phyloP scores from a whole-genome alignment of 352 stramenopile genomes.

The Pythium phragmiticola region DNA sequence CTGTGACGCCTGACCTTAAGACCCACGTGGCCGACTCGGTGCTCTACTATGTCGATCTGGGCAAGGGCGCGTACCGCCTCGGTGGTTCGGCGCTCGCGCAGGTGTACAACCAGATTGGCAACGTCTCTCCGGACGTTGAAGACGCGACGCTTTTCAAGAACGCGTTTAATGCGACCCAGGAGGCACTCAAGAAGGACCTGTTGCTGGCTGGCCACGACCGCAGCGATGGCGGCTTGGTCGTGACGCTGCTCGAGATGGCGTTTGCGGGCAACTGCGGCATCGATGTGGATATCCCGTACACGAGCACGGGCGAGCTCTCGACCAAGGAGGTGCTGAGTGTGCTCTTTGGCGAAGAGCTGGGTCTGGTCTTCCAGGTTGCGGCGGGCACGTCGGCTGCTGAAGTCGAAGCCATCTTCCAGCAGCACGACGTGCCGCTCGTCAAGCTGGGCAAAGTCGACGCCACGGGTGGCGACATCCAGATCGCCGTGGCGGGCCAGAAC shows the following conservation, averaged over 20 bases:
- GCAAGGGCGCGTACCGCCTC: constrained; percentile 89
- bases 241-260: constrained; percentile 97
- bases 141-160: constrained; percentile 92
- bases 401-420: constrained; percentile 87
- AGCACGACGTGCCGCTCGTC: constrained; percentile 76
- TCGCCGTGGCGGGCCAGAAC: constrained; percentile 86
- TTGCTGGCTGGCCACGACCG: constrained; percentile 98
- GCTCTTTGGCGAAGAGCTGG: constrained; percentile 98
- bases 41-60: constrained; percentile 96
- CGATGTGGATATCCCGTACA: constrained; percentile 86
- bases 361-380: constrained; percentile 96
- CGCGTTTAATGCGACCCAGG: constrained; percentile 94
- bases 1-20: constrained; percentile 98
- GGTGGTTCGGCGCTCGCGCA: constrained; percentile 96
- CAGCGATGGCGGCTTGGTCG: constrained; percentile 96
- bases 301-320: constrained; percentile 26
- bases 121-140: constrained; percentile 91
- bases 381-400: constrained; percentile 45
- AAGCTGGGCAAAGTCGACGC: constrained; percentile 90
- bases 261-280: constrained; percentile 98
- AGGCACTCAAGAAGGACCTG: constrained; percentile 86
- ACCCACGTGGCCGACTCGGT: constrained; percentile 63
- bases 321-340: constrained; percentile 64
- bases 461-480: constrained; percentile 82
- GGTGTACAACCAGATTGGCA: constrained; percentile 87